phyloP scores from a whole-genome alignment of 352 stramenopile genomes.

The Sclerospora graminicola region DNA sequence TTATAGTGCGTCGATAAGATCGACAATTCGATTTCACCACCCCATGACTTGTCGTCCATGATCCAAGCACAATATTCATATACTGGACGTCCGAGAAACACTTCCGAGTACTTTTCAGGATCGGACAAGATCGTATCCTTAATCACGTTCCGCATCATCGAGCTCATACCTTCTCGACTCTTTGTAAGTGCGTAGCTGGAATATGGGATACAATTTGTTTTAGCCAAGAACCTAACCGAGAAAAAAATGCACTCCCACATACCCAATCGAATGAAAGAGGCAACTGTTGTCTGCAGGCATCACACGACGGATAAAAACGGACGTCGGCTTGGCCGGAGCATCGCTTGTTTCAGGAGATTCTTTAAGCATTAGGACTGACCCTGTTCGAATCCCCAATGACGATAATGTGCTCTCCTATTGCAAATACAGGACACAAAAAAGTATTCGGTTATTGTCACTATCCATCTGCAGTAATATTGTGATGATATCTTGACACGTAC shows the following conservation, averaged over 20 bases:
- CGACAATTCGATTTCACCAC: slow-evolving; percentile 80
- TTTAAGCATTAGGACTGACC: slow-evolving; percentile 66
- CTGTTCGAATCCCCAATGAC: slow-evolving; percentile 47
- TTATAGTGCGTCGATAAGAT: slow-evolving; percentile 71
- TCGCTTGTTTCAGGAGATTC: slow-evolving; percentile 24
- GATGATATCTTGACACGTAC: slow-evolving; percentile 21
- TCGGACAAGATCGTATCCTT: slow-evolving; percentile 58
- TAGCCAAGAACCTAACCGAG: background rate
- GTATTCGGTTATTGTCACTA: background rate
- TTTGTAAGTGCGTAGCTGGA: slow-evolving; percentile 56
- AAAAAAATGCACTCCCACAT: background rate
- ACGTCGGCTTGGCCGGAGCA: slow-evolving; percentile 19
- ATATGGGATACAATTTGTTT: background rate
- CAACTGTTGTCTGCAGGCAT: slow-evolving; percentile 82
- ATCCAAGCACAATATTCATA: slow-evolving; percentile 83
- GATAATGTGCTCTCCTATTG: slow-evolving; percentile 31
- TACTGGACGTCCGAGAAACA: slow-evolving; percentile 66
- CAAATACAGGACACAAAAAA: background rate
- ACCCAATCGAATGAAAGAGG: slow-evolving; percentile 81
- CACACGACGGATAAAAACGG: slow-evolving; percentile 57
- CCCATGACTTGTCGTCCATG: slow-evolving; percentile 71
- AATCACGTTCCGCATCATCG: slow-evolving; percentile 58
- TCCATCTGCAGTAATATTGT: background rate
- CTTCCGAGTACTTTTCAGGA: slow-evolving; percentile 54
- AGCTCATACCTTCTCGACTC: slow-evolving; percentile 42